Conservation (phyloP, 2,329 filamentous ascomycete genomes). For the Laburnicola sp. region DNA sequence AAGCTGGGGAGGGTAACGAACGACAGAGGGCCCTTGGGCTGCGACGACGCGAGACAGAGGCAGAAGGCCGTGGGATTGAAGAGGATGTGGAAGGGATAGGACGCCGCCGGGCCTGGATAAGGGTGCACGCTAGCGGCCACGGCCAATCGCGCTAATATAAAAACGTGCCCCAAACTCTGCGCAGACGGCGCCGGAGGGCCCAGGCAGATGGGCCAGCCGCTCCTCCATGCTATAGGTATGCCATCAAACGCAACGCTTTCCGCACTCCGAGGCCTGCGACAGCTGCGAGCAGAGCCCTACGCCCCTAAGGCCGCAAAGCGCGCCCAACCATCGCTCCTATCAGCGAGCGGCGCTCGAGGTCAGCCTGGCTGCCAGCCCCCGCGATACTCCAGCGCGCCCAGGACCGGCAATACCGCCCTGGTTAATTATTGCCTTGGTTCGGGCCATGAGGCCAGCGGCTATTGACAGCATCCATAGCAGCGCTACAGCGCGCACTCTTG, state of each 20-base stretch:
- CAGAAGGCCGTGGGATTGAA: constrained; percentile 11
- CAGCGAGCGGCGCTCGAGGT: neutral
- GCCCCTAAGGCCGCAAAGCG: neutral
- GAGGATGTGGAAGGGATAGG: constrained; percentile 7
- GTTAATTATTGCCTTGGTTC: too few relatives aligned
- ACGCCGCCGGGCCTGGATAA: constrained; percentile 11
- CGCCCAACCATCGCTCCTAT: constrained; percentile 3
- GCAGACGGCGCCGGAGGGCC: too few relatives aligned
- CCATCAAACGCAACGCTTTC: too few relatives aligned
- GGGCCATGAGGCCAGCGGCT: too few relatives aligned
- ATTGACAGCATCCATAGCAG: too few relatives aligned
- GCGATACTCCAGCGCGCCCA: too few relatives aligned
- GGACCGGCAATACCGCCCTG: too few relatives aligned
- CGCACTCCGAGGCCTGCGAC: neutral
- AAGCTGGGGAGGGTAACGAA: constrained; percentile 5
- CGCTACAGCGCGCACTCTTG: too few relatives aligned
- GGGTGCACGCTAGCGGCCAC: constrained; percentile 9
- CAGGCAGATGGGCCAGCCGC: too few relatives aligned
- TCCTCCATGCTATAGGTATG: too few relatives aligned
- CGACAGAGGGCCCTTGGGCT: constrained; percentile 6
- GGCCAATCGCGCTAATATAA: neutral
- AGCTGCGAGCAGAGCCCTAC: neutral
- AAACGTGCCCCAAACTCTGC: too few relatives aligned
- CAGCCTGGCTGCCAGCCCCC: neutral
- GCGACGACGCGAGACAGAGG: constrained; percentile 8